Base-by-base conservation (phyloP, 140 eudicot species). In the Oenanthe javanica region DNA sequence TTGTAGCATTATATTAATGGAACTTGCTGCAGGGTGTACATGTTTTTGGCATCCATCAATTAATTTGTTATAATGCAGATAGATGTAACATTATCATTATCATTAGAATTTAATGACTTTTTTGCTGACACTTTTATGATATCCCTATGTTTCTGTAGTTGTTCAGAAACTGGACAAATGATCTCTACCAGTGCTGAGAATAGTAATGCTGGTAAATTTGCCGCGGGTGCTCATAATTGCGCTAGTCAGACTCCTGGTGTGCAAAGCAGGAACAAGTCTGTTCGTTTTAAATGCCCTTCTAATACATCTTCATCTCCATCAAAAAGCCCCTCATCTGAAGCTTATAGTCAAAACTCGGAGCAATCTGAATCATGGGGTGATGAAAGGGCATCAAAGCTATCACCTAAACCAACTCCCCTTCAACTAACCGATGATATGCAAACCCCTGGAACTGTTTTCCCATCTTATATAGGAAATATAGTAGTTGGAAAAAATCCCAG, bases 361-460 rank as follows among this genome's bases (percentile, higher is more conserved):
- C 82, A 82, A 42, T 82, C 78, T 48, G 90, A 73, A 79, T 50
- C 76, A 69, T 76, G 82, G 52, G 77, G 83, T 74, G 84, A 84
- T 82, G 72, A 59, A 73, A 86, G 83, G 59, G 82, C 70, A 79
- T 82, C 89, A 74, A 91, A 87, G 79, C 79, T 77, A 77, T 92
- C 97, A 47, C 97, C 97, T 81, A 84, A 89, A 83, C 98, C 99
- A 1, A 95, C 97, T 23, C 99, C 97, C 49, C 82, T 86, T 71
- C 85, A 73, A 14, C 54, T 95, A 73, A 79, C 87, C 50, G 89
- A 89, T 77, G 97, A 95, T 59, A 92, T 91, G 91, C 97, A 92
- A 79, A 95, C 97, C 61, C 99, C 97, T 69, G 99, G 97, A 79
- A 92, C 97, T 59, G 92, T 83, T 64, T 95, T 88, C 81, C 90